Evolutionary conservation across 2,329 filamentous ascomycete species (phyloP).

Genomic region (Stachybotrys echinatus): DNA sequence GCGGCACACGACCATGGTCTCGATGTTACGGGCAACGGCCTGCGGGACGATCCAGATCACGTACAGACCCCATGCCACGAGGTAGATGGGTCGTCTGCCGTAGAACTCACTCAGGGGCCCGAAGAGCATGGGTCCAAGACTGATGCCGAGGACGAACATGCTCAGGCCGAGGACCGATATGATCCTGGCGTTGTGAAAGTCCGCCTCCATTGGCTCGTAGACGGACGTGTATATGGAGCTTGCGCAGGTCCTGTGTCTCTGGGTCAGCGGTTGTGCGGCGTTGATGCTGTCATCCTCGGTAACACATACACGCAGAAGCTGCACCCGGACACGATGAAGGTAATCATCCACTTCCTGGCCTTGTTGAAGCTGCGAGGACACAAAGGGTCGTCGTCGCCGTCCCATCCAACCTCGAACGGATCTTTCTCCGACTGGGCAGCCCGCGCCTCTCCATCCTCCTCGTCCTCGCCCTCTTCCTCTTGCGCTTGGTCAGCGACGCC

Average conservation of each 20-base stretch:
- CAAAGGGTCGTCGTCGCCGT: constrained; percentile 67
- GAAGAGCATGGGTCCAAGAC: constrained; percentile 57
- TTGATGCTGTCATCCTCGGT: constrained; percentile 7
- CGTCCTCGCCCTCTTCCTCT: constrained; percentile 7
- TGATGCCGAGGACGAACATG: constrained; percentile 72
- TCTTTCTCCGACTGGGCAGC: constrained; percentile 26
- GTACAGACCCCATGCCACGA: constrained; percentile 68
- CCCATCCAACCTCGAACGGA: constrained; percentile 68
- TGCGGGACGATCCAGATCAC: constrained; percentile 77
- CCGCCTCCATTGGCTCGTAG: constrained; percentile 68
- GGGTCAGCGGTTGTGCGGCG: not conserved
- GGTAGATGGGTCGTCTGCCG: constrained; percentile 75
- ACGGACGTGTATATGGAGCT: constrained; percentile 87
- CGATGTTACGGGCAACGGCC: constrained; percentile 75
- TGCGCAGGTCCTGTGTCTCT: constrained; percentile 60
- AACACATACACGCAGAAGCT: constrained; percentile 73
- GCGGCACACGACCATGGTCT: constrained; percentile 70
- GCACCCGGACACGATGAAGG: constrained; percentile 65
- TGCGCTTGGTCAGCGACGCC: constrained; percentile 27
- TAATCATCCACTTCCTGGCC: constrained; percentile 73
- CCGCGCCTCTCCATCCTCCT: not conserved
- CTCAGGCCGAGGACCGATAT: constrained; percentile 78
- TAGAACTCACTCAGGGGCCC: constrained; percentile 71
- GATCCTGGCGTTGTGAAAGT: constrained; percentile 66
- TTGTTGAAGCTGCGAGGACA: constrained; percentile 66